phyloP scores from a whole-genome alignment of 2,329 filamentous ascomycete genomes.

The Orbilia blumenaviensis region DNA sequence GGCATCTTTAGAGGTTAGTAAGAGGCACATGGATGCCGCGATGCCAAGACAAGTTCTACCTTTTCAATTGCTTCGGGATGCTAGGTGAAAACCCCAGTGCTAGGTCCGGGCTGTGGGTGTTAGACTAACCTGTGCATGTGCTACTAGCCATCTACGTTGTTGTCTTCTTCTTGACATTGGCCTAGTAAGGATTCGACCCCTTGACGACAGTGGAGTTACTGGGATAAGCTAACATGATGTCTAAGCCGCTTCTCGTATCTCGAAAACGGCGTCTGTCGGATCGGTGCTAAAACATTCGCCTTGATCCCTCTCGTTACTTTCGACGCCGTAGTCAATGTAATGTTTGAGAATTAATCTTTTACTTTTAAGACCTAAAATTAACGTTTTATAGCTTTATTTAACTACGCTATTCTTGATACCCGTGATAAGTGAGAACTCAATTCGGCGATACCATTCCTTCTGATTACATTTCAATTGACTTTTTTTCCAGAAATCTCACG shows the following conservation, averaged over 20 bases:
- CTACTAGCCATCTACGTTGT: conserved; percentile 4
- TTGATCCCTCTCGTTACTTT: conserved; percentile 71
- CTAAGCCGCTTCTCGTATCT: conserved; percentile 68
- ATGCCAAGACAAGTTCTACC: conserved; percentile 67
- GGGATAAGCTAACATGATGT: not conserved
- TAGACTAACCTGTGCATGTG: conserved; percentile 52
- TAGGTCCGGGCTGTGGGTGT: not conserved
- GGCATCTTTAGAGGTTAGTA: conserved; percentile 63
- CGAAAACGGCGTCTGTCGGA: conserved; percentile 67
- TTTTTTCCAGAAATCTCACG: conserved; percentile 5
- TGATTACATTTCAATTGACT: not conserved
- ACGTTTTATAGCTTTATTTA: conserved; percentile 64
- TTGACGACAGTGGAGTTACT: not conserved
- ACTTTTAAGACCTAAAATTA: not conserved
- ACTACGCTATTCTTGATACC: conserved; percentile 70
- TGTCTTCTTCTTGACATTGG: conserved; percentile 68
- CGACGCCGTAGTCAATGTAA: conserved; percentile 68
- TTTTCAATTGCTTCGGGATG: conserved; percentile 70
- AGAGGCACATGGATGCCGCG: conserved; percentile 65
- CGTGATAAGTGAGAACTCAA: conserved; percentile 65
- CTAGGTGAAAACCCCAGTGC: conserved; percentile 59
- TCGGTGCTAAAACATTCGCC: conserved; percentile 68
- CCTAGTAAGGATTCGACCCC: conserved; percentile 63
- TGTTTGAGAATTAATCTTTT: conserved; percentile 11
- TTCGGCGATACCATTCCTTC: not conserved